Percentiles rank a stretch among this genome's conserved stretches.
phyloP scores from a whole-genome alignment of 805 yeast species.

The Dipodascus albidus region DNA sequence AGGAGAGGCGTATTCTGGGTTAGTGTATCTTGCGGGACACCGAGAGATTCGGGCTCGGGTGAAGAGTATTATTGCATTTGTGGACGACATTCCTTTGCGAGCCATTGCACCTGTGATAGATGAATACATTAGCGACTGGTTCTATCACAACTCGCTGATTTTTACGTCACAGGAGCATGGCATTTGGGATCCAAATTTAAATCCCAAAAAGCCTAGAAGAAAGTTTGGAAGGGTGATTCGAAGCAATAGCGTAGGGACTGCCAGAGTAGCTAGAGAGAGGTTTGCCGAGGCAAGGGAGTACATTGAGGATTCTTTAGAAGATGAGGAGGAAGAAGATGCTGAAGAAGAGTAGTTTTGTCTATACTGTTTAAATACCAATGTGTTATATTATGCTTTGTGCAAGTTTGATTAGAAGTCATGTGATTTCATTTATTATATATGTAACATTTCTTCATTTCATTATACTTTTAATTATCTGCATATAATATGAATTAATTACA shows the following conservation, averaged over 20 bases:
- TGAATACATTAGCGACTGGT: constrained; percentile 88
- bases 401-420: neutral
- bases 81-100: constrained; percentile 57
- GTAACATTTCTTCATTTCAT: neutral
- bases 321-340: constrained; percentile 8
- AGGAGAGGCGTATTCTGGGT: constrained; percentile 82
- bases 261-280: constrained; percentile 66
- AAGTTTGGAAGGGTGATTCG: constrained; percentile 84
- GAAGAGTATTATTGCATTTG: constrained; percentile 57
- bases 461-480: neutral
- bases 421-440: no score
- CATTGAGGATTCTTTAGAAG: constrained; percentile 28
- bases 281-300: constrained; percentile 82
- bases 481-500: neutral
- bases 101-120: constrained; percentile 80
- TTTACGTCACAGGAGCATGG: constrained; percentile 66
- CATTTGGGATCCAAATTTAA: constrained; percentile 57
- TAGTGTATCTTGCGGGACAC: constrained; percentile 81
- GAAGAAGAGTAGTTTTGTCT: neutral
- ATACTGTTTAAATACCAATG: no score
- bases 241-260: constrained; percentile 60
- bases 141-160: constrained; percentile 70
- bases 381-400: no score
- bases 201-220: constrained; percentile 64
- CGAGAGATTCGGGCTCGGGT: constrained; percentile 55